These are phyloP conservation scores for Dothideomycetidae sp. DNA, from an alignment of 2,329 filamentous ascomycete genomes.

Conservation along the genomic window DNA sequence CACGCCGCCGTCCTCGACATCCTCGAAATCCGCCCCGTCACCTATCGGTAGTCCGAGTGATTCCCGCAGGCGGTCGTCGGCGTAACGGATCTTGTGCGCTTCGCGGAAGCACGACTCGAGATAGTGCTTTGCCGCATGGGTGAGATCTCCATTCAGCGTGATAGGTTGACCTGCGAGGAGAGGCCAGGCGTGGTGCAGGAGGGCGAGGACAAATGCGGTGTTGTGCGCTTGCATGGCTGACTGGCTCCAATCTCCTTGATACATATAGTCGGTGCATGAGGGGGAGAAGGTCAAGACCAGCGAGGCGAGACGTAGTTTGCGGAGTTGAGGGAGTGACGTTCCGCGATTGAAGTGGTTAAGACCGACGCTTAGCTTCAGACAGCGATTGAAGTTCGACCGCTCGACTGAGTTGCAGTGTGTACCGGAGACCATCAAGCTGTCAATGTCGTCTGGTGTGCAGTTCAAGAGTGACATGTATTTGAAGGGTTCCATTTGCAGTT, in stretches of 20 bases:
- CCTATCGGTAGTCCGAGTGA: too few species aligned
- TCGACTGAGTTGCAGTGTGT: too few species aligned
- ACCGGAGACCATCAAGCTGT: too few species aligned
- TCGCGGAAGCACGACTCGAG: not conserved
- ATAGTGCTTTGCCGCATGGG: slow-evolving; percentile 2
- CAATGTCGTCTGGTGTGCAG: too few species aligned
- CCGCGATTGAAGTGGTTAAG: not conserved
- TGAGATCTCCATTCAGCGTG: slow-evolving; percentile 1
- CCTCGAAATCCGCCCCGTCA: too few species aligned
- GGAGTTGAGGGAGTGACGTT: not conserved
- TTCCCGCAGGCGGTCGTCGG: too few species aligned
- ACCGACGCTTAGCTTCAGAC: not conserved
- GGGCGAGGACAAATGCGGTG: not conserved
- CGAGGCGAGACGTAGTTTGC: not conserved
- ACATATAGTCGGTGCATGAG: not conserved
- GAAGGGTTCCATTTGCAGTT: slow-evolving; percentile 4
- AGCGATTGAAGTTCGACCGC: not conserved
- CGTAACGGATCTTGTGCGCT: not conserved
- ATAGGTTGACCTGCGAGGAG: slow-evolving; percentile 2
- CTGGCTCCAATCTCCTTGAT: not conserved
- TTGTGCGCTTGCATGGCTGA: not conserved
- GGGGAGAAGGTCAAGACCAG: slow-evolving; percentile 3
- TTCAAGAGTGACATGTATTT: slow-evolving; percentile 6
- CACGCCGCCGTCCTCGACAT: too few species aligned
- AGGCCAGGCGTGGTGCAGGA: slow-evolving; percentile 4